Evolutionary conservation across 2,329 filamentous ascomycete genomes (phyloP).

Genomic region (Pseudogymnoascus verrucosus): DNA sequence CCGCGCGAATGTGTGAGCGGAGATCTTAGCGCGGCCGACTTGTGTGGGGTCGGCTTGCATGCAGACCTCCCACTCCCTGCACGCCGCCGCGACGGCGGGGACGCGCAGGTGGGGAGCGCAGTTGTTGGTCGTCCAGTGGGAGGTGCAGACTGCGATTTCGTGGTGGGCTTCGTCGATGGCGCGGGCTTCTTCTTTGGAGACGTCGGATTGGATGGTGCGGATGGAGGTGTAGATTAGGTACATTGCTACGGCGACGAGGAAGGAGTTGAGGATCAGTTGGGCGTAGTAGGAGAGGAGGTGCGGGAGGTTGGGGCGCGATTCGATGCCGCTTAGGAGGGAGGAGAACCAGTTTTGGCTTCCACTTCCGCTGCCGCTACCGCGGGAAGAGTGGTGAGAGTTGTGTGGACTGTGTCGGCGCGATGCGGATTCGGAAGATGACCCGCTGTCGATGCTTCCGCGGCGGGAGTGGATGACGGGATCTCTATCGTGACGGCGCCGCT

Average conservation of each 20-base stretch:
- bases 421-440: conserved; percentile 29
- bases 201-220: conserved; percentile 24
- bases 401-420: conserved; percentile 15
- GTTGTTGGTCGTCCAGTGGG: conserved; percentile 66
- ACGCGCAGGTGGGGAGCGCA: conserved; percentile 60
- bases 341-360: conserved; percentile 35
- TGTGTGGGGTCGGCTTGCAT: conserved; percentile 76
- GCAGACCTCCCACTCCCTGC: conserved; percentile 75
- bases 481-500: conserved; percentile 37
- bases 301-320: conserved; percentile 57
- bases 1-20: conserved; percentile 78
- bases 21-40: conserved; percentile 71
- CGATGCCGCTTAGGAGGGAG: conserved; percentile 52
- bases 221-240: conserved; percentile 26
- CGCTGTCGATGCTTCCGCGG: conserved; percentile 30
- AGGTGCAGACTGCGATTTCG: conserved; percentile 63
- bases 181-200: conserved; percentile 48
- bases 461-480: conserved; percentile 28
- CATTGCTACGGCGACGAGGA: conserved; percentile 38
- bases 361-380: conserved; percentile 14
- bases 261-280: conserved; percentile 46
- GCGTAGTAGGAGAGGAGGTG: conserved; percentile 59
- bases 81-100: conserved; percentile 66
- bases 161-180: conserved; percentile 65
- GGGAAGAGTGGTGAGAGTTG: conserved; percentile 4